These are phyloP conservation scores for Allomyces arbusculus DNA, from an alignment of 192 early-diverging fungal species.

Conservation along the genomic window DNA sequence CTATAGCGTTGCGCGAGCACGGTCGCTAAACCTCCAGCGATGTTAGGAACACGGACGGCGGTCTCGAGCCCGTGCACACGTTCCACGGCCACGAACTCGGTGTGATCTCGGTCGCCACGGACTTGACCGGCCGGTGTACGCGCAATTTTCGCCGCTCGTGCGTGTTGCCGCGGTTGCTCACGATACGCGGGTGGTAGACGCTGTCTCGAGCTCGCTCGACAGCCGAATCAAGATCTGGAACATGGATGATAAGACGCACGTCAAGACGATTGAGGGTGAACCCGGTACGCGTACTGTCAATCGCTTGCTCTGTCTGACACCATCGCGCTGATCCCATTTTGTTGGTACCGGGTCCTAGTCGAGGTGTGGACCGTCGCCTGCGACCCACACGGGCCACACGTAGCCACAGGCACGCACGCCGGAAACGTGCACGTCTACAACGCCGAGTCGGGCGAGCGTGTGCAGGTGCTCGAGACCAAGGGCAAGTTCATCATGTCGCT, in stretches of 20 bases:
- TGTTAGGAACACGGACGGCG: too few relatives aligned
- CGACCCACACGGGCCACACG: slow-evolving; percentile 44
- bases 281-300: slow-evolving; percentile 14
- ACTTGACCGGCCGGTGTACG: slow-evolving; percentile 29
- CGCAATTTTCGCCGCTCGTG: slow-evolving; percentile 1
- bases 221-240: slow-evolving; percentile 62
- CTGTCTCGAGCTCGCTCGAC: slow-evolving; percentile 55
- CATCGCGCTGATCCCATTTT: neutral
- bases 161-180: neutral
- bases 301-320: slow-evolving; percentile 2
- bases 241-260: slow-evolving; percentile 23
- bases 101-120: slow-evolving; percentile 50
- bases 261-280: slow-evolving; percentile 41
- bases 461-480: slow-evolving; percentile 37
- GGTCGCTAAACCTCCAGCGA: neutral
- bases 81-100: slow-evolving; percentile 60
- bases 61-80: slow-evolving; percentile 16
- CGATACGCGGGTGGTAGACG: slow-evolving; percentile 18
- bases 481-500: slow-evolving; percentile 62
- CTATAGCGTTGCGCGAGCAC: neutral
- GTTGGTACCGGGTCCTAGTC: slow-evolving; percentile 15
- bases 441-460: slow-evolving; percentile 44
- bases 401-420: slow-evolving; percentile 51
- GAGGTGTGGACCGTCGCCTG: slow-evolving; percentile 56
- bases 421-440: slow-evolving; percentile 53